These are phyloP conservation scores for Suillus bovinus DNA, from an alignment of 768 basidiomycete species.

Conservation along the genomic window DNA sequence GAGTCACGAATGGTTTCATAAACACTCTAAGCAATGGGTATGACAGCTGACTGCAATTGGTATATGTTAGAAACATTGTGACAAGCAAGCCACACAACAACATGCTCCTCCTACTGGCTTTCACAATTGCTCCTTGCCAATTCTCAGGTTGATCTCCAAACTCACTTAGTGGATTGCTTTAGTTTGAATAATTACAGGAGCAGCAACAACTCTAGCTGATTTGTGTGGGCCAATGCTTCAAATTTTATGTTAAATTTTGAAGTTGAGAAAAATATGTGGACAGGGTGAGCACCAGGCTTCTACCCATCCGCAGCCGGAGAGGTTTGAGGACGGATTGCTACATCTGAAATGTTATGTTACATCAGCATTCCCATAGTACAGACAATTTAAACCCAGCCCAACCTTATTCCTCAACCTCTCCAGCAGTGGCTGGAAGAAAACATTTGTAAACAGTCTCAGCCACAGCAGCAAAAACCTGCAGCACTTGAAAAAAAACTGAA, in stretches of 20 bases:
- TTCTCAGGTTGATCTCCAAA: not conserved
- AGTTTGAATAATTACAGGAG: not conserved
- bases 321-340: no score
- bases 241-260: not conserved
- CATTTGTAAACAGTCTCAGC: conserved; percentile 5
- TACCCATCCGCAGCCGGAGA: no score
- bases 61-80: not conserved
- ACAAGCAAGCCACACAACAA: not conserved
- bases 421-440: not conserved
- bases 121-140: not conserved
- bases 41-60: not conserved
- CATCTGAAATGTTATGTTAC: no score
- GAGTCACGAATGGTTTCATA: conserved; percentile 5
- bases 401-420: conserved; percentile 10
- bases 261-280: not conserved
- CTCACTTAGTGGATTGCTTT: not conserved
- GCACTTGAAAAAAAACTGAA: conserved; percentile 6
- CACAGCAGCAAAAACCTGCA: conserved; percentile 4
- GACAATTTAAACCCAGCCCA: conserved; percentile 3
- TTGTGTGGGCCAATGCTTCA: not conserved
- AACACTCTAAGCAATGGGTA: not conserved
- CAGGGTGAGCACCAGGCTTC: not conserved
- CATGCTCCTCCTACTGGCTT: not conserved
- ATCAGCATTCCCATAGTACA: not conserved
- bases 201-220: not conserved